Base-by-base conservation (phyloP, 805 yeast genomes). In the Torulaspora maleeae region DNA sequence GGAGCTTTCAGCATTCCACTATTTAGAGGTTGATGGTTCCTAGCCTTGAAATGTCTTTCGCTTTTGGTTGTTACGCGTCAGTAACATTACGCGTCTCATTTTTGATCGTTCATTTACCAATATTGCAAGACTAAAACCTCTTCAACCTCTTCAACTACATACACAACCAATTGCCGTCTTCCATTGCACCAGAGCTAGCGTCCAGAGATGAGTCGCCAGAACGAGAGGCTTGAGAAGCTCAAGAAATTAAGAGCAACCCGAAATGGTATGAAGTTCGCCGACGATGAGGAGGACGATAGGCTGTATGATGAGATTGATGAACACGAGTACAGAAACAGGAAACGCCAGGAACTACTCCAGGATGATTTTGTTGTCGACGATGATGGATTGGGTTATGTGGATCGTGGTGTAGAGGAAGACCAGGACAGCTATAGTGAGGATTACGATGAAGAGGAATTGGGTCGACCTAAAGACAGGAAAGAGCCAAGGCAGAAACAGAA, bases 301-400 rank as follows among this genome's bases (percentile, higher is more conserved):
- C 43, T 91, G 48, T 93, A 90, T 61, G 97, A 91, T 57, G 90
- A 87, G 59, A 83, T 89, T 4, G 95, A 86, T 59, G 96, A 89
- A 57, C 81, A 75, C 25, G 80, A 82, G 29, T 91, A 79, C 66
- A 73, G 91, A 54, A 77, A 77, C 55, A 85, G 80, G 60, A 86
- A 86, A 62, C 78, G 95, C 56, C 79, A 84, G 47, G 86, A 89
- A 47, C 72, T 93, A 38, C 73, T 88, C 64, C 82, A 85, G 50
- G 96, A 91, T 59, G 96, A 91, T 63, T 91, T 91, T 61, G 93
- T 91, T 29, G 95, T 88, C 2, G 96, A 89, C 62, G 98, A 91
- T 63, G 81, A 85, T 54, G 96, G 96, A 25, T 84, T 83, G 52
- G 98, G 97, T 0, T 91, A 91, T 59, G 90, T 88, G 1, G 98